These are phyloP conservation scores for Euphorbia pulcherrima DNA, from an alignment of 345 rosid species.

Conservation along the genomic window DNA sequence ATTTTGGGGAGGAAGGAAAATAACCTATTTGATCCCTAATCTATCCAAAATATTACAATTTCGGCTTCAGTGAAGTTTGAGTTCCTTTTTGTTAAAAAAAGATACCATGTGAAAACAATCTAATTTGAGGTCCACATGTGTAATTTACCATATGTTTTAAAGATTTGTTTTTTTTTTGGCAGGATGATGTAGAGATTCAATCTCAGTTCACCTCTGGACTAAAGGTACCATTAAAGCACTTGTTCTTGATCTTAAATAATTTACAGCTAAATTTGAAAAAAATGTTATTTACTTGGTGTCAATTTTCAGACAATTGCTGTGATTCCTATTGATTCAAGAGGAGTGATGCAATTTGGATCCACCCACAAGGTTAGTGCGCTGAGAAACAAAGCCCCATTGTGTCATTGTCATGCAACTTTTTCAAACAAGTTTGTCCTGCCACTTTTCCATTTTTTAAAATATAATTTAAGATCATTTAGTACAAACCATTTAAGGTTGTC, in stretches of 20 bases:
- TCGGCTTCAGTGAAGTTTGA: too few relatives aligned
- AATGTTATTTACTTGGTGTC: constrained; percentile 7
- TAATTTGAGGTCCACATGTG: too few relatives aligned
- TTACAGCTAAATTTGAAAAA: background rate
- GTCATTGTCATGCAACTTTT: background rate
- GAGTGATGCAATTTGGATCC: constrained; percentile 85
- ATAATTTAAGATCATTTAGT: too few relatives aligned
- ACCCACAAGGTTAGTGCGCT: constrained; percentile 54
- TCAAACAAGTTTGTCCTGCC: background rate
- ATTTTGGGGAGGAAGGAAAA: too few relatives aligned
- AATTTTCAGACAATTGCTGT: constrained; percentile 70
- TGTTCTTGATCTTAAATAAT: background rate
- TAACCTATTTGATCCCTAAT: too few relatives aligned
- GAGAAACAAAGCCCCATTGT: constrained; percentile 2
- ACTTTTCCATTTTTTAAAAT: background rate
- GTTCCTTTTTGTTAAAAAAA: too few relatives aligned
- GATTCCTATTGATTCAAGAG: constrained; percentile 53
- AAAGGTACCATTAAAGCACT: constrained; percentile 34
- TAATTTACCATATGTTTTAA: too few relatives aligned
- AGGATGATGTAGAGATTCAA: constrained; percentile 39
- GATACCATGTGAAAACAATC: too few relatives aligned
- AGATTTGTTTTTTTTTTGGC: constrained; percentile 11
- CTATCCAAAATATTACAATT: too few relatives aligned
- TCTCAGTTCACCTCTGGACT: constrained; percentile 46
- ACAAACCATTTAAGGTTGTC: too few relatives aligned